phyloP scores from a whole-genome alignment of 2,329 filamentous ascomycete species.

The Clonostachys byssicola region DNA sequence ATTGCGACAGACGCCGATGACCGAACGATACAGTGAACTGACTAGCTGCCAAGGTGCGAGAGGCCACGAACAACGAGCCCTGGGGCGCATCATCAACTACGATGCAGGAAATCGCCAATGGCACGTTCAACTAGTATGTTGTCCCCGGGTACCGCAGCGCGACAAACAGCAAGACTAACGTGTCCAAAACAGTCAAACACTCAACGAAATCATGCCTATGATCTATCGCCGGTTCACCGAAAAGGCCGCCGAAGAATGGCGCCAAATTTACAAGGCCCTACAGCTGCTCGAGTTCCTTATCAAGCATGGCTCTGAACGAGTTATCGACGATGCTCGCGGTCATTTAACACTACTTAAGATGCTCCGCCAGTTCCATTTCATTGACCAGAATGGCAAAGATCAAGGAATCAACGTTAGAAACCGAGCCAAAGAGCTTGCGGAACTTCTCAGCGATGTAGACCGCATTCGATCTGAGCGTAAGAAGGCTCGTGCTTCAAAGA shows the following conservation, averaged over 20 bases:
- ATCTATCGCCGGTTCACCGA: slow-evolving; percentile 99
- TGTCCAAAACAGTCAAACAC: slow-evolving; percentile 64
- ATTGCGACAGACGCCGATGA: slow-evolving; percentile 3
- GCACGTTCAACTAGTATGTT: slow-evolving; percentile 93
- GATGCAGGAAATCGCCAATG: slow-evolving; percentile 98
- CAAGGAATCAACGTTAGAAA: slow-evolving; percentile 98
- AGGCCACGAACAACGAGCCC: slow-evolving; percentile 98
- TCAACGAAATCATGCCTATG: slow-evolving; percentile 99
- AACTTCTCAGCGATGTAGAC: slow-evolving; percentile 90
- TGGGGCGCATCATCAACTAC: slow-evolving; percentile 82
- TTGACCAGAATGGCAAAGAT: slow-evolving; percentile 94
- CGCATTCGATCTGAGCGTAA: slow-evolving; percentile 78
- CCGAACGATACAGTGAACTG: neutral
- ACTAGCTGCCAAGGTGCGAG: slow-evolving; percentile 63
- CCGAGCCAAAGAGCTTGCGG: slow-evolving; percentile 89
- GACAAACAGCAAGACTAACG: no score
- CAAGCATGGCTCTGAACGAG: slow-evolving; percentile 96
- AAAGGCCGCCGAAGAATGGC: slow-evolving; percentile 96
- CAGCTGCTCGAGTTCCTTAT: slow-evolving; percentile 95
- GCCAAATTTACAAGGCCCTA: slow-evolving; percentile 97
- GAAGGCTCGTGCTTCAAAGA: slow-evolving; percentile 84
- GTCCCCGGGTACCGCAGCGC: neutral
- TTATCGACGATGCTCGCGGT: slow-evolving; percentile 93
- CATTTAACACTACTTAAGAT: slow-evolving; percentile 96
- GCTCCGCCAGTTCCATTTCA: slow-evolving; percentile 97